These are phyloP conservation scores for Acer negundo DNA, from an alignment of 345 rosid genomes.

Conservation along the genomic window DNA sequence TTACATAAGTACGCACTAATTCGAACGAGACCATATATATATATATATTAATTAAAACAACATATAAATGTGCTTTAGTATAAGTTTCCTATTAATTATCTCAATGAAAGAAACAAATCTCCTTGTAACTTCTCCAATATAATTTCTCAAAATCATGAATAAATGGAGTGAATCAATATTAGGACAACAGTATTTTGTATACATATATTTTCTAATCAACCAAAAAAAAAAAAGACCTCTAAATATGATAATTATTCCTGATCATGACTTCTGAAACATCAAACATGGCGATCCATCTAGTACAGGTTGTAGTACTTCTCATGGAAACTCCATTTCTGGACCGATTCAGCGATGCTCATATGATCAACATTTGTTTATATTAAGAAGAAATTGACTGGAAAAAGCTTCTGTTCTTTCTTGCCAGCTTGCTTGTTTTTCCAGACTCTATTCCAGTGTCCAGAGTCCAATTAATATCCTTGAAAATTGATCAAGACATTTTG, in stretches of 20 bases:
- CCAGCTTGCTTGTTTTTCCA: too few species aligned
- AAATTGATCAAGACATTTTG: constrained; percentile 61
- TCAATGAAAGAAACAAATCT: too few species aligned
- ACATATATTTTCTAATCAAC: not conserved
- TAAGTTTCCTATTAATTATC: too few species aligned
- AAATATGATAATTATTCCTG: not conserved
- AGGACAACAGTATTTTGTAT: not conserved
- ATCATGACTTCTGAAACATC: not conserved
- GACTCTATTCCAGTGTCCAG: not conserved
- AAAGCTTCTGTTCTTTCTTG: constrained; percentile 8
- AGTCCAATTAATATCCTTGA: not conserved
- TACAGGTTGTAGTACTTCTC: not conserved
- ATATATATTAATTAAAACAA: too few species aligned
- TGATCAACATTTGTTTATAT: not conserved
- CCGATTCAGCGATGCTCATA: not conserved
- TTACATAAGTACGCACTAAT: too few species aligned
- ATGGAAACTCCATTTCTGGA: not conserved
- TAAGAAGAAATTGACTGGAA: not conserved
- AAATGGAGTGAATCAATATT: not conserved
- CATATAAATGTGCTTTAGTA: too few species aligned
- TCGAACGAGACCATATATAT: too few species aligned
- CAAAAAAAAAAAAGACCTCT: not conserved
- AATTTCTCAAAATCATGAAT: not conserved
- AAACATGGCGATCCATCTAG: not conserved
- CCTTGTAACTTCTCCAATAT: not conserved